These are phyloP conservation scores for Clavulina sp. DNA, from an alignment of 768 basidiomycete species.

Conservation along the genomic window DNA sequence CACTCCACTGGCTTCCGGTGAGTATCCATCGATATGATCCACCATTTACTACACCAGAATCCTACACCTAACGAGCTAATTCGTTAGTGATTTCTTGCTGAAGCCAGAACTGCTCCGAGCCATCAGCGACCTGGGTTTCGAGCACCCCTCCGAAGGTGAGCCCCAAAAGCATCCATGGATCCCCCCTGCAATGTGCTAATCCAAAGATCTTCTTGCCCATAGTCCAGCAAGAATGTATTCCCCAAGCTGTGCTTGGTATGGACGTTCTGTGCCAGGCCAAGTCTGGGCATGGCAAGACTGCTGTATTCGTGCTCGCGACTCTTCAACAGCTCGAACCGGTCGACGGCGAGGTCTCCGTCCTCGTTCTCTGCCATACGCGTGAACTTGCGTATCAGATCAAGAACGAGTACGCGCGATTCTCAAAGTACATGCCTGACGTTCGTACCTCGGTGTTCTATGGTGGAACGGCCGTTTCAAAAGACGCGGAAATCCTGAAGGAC, in stretches of 20 bases:
- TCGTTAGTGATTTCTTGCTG: constrained; percentile 78
- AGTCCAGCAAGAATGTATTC: constrained; percentile 99
- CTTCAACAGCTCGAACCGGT: constrained; percentile 97
- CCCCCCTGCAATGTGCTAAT: background rate
- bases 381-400: constrained; percentile 99
- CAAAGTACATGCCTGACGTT: constrained; percentile 99
- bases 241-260: constrained; percentile 98
- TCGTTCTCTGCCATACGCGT: constrained; percentile 97
- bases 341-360: constrained; percentile 91
- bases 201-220: constrained; percentile 5
- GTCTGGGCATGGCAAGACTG: constrained; percentile 97
- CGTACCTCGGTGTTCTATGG: constrained; percentile 97
- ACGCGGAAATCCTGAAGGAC: constrained; percentile 84
- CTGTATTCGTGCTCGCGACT: constrained; percentile 95
- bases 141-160: constrained; percentile 97
- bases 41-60: background rate
- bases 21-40: constrained; percentile 13
- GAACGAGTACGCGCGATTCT: constrained; percentile 98
- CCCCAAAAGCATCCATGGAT: background rate
- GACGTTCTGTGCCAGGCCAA: constrained; percentile 99
- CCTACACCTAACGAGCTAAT: background rate
- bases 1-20: constrained; percentile 99
- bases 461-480: constrained; percentile 85
- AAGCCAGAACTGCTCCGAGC: constrained; percentile 95
- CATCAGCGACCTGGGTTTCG: constrained; percentile 98